phyloP scores from a whole-genome alignment of 1,284 basidiomycete species.

The Microbotryum scabiosae region DNA sequence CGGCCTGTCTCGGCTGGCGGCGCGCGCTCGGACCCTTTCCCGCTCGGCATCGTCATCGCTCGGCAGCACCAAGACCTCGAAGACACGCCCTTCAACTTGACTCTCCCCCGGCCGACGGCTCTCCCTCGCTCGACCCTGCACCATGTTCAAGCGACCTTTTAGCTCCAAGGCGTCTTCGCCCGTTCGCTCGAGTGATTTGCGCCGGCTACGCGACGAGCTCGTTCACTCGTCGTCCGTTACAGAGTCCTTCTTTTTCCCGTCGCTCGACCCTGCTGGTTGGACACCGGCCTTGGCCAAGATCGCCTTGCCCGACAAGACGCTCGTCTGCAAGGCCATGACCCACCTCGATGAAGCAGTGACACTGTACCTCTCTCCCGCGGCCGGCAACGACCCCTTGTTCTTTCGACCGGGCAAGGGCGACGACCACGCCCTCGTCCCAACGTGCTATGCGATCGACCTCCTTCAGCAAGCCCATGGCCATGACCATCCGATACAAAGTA shows the following conservation, averaged over 20 bases:
- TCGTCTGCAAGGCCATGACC: slow-evolving; percentile 9
- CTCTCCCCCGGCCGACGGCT: too few species aligned
- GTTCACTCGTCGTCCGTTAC: too few species aligned
- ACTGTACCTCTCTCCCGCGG: slow-evolving; percentile 7
- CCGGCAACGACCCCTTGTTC: slow-evolving; percentile 7
- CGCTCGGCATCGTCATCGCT: too few species aligned
- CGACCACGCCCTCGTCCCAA: slow-evolving; percentile 15
- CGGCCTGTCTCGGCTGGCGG: too few species aligned
- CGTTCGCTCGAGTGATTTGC: slow-evolving; percentile 18
- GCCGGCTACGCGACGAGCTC: slow-evolving; percentile 17
- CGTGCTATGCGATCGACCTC: slow-evolving; percentile 17
- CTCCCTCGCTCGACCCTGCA: background rate
- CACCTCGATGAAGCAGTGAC: slow-evolving; percentile 25
- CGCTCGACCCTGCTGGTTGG: background rate
- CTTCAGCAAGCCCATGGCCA: background rate
- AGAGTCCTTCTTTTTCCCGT: background rate
- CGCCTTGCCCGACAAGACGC: slow-evolving; percentile 12
- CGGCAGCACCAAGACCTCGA: too few species aligned
- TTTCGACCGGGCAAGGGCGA: slow-evolving; percentile 12
- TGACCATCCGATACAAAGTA: too few species aligned
- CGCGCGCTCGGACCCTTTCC: too few species aligned
- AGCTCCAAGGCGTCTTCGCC: slow-evolving; percentile 14
- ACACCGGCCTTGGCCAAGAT: background rate
- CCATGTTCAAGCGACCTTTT: slow-evolving; percentile 28
- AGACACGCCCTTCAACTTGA: background rate